Percentiles rank a stretch among this genome's conserved stretches.
Evolutionary conservation across 805 yeast genomes (phyloP).

Genomic region (Candida dajiaensis): DNA sequence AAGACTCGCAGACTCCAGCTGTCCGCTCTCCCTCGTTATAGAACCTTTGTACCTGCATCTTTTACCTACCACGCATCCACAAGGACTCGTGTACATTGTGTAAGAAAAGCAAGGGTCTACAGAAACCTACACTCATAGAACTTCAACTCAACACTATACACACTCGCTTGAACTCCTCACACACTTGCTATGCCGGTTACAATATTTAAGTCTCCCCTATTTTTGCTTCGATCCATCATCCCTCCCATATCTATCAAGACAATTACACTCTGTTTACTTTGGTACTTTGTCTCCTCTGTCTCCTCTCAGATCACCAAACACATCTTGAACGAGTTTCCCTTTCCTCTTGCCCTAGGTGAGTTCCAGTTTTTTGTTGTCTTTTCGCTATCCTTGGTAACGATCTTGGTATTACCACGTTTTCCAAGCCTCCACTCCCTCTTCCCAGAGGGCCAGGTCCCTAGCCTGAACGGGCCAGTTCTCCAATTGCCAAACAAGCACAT

Average conservation of each 20-base stretch:
- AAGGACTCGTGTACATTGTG: no score
- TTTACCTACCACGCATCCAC: no score
- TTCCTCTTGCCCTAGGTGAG: conserved; percentile 60
- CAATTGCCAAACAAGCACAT: conserved; percentile 33
- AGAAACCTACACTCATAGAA: no score
- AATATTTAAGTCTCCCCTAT: background rate
- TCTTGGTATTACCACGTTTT: conserved; percentile 28
- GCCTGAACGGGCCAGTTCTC: conserved; percentile 16
- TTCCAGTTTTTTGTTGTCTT: conserved; percentile 54
- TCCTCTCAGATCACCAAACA: conserved; percentile 60
- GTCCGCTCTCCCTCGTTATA: no score
- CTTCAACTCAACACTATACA: background rate
- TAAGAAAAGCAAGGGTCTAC: no score
- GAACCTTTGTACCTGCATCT: no score
- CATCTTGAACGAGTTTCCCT: conserved; percentile 48
- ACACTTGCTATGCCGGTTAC: background rate
- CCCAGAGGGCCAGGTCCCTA: conserved; percentile 53
- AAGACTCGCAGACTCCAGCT: no score
- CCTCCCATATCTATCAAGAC: conserved; percentile 2
- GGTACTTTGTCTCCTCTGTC: conserved; percentile 58
- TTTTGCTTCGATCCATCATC: conserved; percentile 9
- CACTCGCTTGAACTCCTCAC: background rate
- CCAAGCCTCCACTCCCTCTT: conserved; percentile 32
- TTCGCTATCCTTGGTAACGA: conserved; percentile 33
- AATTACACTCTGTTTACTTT: conserved; percentile 37